Base-by-base conservation (phyloP, 2,329 filamentous ascomycete species). In the Xylariaceae sp. region DNA sequence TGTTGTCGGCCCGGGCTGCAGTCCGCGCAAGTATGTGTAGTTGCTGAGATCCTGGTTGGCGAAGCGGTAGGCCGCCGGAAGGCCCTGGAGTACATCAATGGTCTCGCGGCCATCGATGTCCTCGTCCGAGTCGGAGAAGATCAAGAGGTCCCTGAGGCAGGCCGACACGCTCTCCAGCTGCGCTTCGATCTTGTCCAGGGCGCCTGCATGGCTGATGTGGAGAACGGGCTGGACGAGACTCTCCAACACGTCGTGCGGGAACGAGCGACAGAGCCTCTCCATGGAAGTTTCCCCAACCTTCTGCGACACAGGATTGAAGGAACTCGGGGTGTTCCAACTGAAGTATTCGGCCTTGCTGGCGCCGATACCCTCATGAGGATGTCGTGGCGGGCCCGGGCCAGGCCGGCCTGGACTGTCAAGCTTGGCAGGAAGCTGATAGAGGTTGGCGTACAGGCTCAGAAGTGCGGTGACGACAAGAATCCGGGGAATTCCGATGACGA, bases 81-180 rank as follows among this genome's bases (percentile, higher is more conserved):
- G 50, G 33, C 63, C 57, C 13, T 58, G 56, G 13, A 72, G 59
- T 13, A 70, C 55, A 39, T 72, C 65, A 36, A 68, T 54, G 8
- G 62, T 57, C 4, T 52, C 46, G 32, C 63, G 60, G n/a, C 60
- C 63, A 31, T 58, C 54, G 13, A 71, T 51, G 5, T 54, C 51
- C 33, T 69, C 62, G 29, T 64, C 64, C 10, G 67, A 58, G 45
- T 75, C 70, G 34, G 70, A 72, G 45, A 70, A 66, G 43, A 75
- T 55, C 31, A 71, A 57, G 12, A 71, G 51, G 40, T 57, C 51
- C 6, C 39, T 42, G 17, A 73, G 67, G 50, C 65, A 75, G 14
- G 68, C 66, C 29, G 72, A 72, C 21, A 70, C 65, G 42, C 65
- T 72, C 26, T 61, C 52, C 29, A 77, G 55, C 33, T 74, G 70